These are phyloP conservation scores for Oryza meridionalis DNA, from an alignment of 176 grass and related monocot species.

Conservation along the genomic window DNA sequence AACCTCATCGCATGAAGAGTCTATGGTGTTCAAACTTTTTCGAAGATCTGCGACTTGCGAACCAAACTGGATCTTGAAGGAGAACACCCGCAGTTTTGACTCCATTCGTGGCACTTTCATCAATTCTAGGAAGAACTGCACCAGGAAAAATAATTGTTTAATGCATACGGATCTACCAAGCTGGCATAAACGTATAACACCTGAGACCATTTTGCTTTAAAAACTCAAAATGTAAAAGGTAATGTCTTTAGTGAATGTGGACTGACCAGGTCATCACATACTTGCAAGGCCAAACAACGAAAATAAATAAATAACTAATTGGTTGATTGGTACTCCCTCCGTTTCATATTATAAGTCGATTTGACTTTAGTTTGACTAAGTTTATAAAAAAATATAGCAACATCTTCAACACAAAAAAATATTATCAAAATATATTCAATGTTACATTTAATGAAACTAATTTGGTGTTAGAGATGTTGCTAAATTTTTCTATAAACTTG, in stretches of 20 bases:
- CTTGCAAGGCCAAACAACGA: background rate
- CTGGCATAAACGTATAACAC: constrained; percentile 28
- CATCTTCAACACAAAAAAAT: too few species aligned
- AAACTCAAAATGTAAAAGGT: background rate
- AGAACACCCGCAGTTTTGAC: constrained; percentile 94
- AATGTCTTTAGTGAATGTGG: background rate
- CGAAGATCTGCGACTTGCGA: constrained; percentile 87
- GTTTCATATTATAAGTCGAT: too few species aligned
- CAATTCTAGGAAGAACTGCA: constrained; percentile 98
- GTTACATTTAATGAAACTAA: too few species aligned
- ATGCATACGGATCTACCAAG: constrained; percentile 29
- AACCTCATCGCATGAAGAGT: constrained; percentile 85
- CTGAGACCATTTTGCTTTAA: background rate
- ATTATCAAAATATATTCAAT: too few species aligned
- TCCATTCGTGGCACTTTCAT: constrained; percentile 99
- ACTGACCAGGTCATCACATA: background rate
- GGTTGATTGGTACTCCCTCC: background rate
- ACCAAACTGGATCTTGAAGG: constrained; percentile 97
- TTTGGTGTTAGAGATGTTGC: too few species aligned
- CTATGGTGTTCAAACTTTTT: constrained; percentile 78
- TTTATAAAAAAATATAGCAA: too few species aligned
- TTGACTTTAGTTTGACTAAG: too few species aligned
- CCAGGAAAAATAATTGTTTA: constrained; percentile 36
- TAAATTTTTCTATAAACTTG: too few species aligned
- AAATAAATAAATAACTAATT: background rate